phyloP scores from a whole-genome alignment of 164 flowering plant species.

The Kingdonia uniflora region DNA sequence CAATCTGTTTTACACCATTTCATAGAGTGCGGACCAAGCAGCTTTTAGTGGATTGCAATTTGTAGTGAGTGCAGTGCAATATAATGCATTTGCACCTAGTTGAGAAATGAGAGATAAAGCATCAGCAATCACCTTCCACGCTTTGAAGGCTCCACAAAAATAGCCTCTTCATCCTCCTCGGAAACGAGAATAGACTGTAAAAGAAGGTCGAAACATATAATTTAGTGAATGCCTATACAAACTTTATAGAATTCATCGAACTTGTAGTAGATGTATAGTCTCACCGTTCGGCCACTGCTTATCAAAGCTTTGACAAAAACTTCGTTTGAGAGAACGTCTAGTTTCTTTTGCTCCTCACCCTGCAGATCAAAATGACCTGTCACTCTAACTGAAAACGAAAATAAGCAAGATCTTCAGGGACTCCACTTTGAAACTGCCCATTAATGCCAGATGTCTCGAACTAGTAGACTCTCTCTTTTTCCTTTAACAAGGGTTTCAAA shows the following conservation, averaged over 20 bases:
- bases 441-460: too few species aligned
- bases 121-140: conserved; percentile 64
- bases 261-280: conserved; percentile 11
- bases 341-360: conserved; percentile 99
- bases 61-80: too few species aligned
- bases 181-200: conserved; percentile 87
- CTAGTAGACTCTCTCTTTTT: too few species aligned
- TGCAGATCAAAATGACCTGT: conserved; percentile 11
- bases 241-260: not conserved
- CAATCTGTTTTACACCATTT: too few species aligned
- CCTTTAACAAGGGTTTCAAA: too few species aligned
- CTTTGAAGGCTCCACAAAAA: conserved; percentile 60
- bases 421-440: too few species aligned
- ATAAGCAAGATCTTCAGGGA: too few species aligned
- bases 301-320: conserved; percentile 85
- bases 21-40: too few species aligned
- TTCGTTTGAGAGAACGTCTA: conserved; percentile 95
- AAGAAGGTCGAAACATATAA: conserved; percentile 6
- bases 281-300: conserved; percentile 95
- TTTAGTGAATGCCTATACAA: not conserved
- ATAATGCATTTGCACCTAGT: too few species aligned
- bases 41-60: too few species aligned
- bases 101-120: not conserved
- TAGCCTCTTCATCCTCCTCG: conserved; percentile 98
- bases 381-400: too few species aligned